These are phyloP conservation scores for Coemansia guatemalensis DNA, from an alignment of 192 early-diverging fungal genomes.

Conservation along the genomic window DNA sequence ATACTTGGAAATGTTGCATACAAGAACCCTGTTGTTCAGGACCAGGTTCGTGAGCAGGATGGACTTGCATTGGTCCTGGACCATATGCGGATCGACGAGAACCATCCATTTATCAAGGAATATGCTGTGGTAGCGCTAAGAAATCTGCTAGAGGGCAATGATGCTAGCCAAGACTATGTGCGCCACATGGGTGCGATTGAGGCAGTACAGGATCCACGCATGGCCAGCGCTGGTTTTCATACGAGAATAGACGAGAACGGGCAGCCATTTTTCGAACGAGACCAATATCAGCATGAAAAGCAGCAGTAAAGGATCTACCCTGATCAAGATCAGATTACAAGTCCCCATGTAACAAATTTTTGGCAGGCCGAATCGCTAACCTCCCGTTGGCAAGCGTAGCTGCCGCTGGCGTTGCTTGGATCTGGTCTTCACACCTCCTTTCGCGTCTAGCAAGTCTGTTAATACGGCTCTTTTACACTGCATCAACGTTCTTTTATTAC, in stretches of 20 bases:
- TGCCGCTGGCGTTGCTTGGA: too few species aligned
- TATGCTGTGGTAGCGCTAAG: conserved; percentile 45
- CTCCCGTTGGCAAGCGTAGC: too few species aligned
- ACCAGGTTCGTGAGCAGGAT: conserved; percentile 38
- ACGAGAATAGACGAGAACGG: conserved; percentile 7
- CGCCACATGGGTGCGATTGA: conserved; percentile 21
- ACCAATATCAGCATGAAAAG: too few species aligned
- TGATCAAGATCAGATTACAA: too few species aligned
- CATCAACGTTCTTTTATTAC: too few species aligned
- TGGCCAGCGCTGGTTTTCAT: conserved; percentile 14
- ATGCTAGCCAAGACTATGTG: conserved; percentile 37
- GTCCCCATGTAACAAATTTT: too few species aligned
- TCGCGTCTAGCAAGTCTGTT: too few species aligned
- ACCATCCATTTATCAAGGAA: conserved; percentile 52
- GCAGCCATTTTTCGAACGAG: background rate
- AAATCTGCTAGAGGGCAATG: conserved; percentile 33
- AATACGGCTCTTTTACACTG: too few species aligned
- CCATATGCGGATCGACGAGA: conserved; percentile 50
- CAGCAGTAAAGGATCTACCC: too few species aligned
- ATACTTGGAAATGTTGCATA: conserved; percentile 41
- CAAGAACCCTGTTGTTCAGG: conserved; percentile 24
- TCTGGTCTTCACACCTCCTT: too few species aligned
- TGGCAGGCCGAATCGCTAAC: too few species aligned
- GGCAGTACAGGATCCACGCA: conserved; percentile 11
- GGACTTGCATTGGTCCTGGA: conserved; percentile 47